Evolutionary conservation across 768 basidiomycete species (phyloP).

Genomic region (Lactarius psammicola): DNA sequence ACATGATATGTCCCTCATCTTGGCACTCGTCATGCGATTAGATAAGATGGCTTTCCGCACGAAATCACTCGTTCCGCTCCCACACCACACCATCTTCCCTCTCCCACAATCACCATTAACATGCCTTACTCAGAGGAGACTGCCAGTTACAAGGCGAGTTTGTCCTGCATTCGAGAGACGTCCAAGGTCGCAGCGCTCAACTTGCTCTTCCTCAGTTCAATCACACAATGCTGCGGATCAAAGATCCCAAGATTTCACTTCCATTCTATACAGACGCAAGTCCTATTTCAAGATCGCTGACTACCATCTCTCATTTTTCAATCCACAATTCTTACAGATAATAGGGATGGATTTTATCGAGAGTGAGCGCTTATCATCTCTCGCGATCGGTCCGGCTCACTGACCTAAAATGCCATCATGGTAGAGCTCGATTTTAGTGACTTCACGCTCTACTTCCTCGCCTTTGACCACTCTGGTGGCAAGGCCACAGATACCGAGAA

Average conservation of each 20-base stretch:
- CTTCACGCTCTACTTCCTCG: conserved; percentile 86
- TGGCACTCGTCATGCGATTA: no score
- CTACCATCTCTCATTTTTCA: not conserved
- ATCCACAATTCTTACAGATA: conserved; percentile 25
- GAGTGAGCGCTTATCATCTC: conserved; percentile 26
- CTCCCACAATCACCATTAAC: not conserved
- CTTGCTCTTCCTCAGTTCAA: conserved; percentile 53
- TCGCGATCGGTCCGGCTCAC: not conserved
- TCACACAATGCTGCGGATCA: conserved; percentile 87
- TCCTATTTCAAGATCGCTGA: not conserved
- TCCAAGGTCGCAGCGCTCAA: not conserved
- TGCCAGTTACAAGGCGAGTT: conserved; percentile 22
- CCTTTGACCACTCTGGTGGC: conserved; percentile 61
- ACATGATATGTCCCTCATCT: no score
- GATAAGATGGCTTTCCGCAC: not conserved
- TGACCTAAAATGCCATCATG: not conserved
- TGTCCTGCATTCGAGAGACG: not conserved
- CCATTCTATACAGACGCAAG: conserved; percentile 75
- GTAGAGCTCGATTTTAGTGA: conserved; percentile 54
- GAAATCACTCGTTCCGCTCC: not conserved
- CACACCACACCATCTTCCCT: no score
- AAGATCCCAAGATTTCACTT: conserved; percentile 79
- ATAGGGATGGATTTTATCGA: conserved; percentile 37
- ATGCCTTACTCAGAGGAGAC: conserved; percentile 30
- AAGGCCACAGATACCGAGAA: conserved; percentile 53